Evolutionary conservation across 495 filamentous ascomycete species (phyloP).

Genomic region (Penicillium arizonense): DNA sequence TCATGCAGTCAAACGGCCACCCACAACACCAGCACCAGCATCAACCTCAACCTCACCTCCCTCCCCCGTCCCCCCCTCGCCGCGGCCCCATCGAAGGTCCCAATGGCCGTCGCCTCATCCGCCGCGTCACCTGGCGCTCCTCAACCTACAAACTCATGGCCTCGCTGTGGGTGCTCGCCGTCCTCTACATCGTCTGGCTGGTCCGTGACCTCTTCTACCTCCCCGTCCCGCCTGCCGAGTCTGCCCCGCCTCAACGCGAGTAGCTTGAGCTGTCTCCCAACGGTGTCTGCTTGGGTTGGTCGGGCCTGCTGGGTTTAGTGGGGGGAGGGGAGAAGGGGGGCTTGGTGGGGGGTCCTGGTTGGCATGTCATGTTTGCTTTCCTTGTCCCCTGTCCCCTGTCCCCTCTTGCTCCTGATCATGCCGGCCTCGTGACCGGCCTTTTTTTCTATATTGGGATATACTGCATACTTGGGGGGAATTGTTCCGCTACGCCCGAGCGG

Average conservation of each 20-base stretch:
- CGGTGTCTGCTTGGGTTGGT: neutral
- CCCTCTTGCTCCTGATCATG: too few relatives aligned
- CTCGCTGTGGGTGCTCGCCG: slow-evolving; percentile 44
- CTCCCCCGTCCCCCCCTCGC: slow-evolving; percentile 4
- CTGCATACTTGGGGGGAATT: too few relatives aligned
- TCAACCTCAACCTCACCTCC: too few relatives aligned
- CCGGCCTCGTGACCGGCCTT: too few relatives aligned
- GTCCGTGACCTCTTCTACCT: slow-evolving; percentile 47
- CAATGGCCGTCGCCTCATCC: slow-evolving; percentile 42
- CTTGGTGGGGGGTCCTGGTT: too few relatives aligned
- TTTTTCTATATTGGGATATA: too few relatives aligned
- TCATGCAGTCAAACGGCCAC: slow-evolving; percentile 21
- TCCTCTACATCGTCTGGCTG: slow-evolving; percentile 48
- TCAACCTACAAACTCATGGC: slow-evolving; percentile 51
- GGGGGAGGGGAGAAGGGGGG: too few relatives aligned
- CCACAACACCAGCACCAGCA: slow-evolving; percentile 16
- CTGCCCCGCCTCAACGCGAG: slow-evolving; percentile 9
- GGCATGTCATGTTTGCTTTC: too few relatives aligned
- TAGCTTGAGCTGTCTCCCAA: slow-evolving; percentile 4
- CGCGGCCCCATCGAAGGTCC: slow-evolving; percentile 48
- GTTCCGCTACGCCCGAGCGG: too few relatives aligned
- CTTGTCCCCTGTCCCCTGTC: too few relatives aligned
- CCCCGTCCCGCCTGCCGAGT: slow-evolving; percentile 29
- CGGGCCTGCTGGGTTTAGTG: neutral
- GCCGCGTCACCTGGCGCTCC: slow-evolving; percentile 51